phyloP scores from a whole-genome alignment of 805 yeast genomes.

The Myxozyma melibiosi region DNA sequence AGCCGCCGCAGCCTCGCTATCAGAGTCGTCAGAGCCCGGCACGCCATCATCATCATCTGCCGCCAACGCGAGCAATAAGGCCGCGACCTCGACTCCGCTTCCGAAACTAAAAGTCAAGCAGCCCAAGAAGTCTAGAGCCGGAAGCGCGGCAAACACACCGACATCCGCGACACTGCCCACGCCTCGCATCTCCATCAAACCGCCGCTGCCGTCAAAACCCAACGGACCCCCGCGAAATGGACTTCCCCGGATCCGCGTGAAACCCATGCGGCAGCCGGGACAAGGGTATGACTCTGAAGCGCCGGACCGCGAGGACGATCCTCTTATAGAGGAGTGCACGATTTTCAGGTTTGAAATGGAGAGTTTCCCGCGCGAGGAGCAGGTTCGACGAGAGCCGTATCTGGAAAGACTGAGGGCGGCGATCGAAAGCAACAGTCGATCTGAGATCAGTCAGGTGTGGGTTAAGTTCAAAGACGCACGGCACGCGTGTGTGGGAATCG shows the following conservation, averaged over 20 bases:
- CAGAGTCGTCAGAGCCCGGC: slow-evolving; percentile 1
- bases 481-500: slow-evolving; percentile 75
- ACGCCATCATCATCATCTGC: slow-evolving; percentile 1
- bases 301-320: slow-evolving; percentile 94
- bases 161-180: slow-evolving; percentile 3
- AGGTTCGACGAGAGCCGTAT: slow-evolving; percentile 21
- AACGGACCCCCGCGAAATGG: slow-evolving; percentile 11
- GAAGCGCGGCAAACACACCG: neutral
- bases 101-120: slow-evolving; percentile 29
- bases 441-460: slow-evolving; percentile 70
- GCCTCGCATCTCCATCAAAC: slow-evolving; percentile 31
- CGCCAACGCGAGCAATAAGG: neutral
- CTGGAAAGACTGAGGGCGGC: slow-evolving; percentile 19
- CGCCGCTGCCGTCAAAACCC: slow-evolving; percentile 19
- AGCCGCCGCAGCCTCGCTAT: slow-evolving; percentile 6
- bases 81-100: slow-evolving; percentile 8
- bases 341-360: slow-evolving; percentile 54
- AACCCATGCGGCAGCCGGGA: slow-evolving; percentile 73
- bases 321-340: slow-evolving; percentile 84
- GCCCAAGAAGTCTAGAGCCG: slow-evolving; percentile 18
- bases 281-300: slow-evolving; percentile 98
- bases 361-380: slow-evolving; percentile 28
- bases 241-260: slow-evolving; percentile 53
- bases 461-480: slow-evolving; percentile 82
- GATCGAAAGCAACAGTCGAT: slow-evolving; percentile 42